Evolutionary conservation across 2,329 filamentous ascomycete species (phyloP).

Genomic region (Tolypocladium nubicola): DNA sequence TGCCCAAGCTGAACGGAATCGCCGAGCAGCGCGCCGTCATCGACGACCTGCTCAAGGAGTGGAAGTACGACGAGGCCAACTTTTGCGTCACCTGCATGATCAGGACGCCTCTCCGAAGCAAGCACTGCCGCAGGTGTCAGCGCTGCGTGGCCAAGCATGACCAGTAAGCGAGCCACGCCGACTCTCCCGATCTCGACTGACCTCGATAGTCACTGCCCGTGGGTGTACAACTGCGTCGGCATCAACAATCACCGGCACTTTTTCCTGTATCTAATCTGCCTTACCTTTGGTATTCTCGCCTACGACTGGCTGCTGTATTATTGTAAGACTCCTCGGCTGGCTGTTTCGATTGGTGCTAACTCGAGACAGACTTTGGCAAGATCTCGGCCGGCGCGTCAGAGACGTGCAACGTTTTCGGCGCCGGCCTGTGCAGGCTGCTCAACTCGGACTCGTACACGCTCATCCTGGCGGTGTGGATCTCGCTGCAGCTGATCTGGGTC

Average conservation of each 20-base stretch:
- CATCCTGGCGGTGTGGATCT: constrained; percentile 67
- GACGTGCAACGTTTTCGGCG: constrained; percentile 66
- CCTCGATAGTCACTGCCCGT: constrained; percentile 71
- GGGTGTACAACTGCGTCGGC: constrained; percentile 94
- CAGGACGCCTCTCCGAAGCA: constrained; percentile 81
- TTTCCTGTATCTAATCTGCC: constrained; percentile 72
- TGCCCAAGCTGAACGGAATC: constrained; percentile 82
- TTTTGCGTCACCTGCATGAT: constrained; percentile 96
- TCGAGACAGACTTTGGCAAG: constrained; percentile 46
- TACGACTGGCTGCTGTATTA: constrained; percentile 63
- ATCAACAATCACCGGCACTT: constrained; percentile 96
- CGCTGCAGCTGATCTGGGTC: constrained; percentile 85
- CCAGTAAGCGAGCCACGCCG: constrained; percentile 51
- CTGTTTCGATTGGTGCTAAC: background rate
- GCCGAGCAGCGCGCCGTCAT: constrained; percentile 85
- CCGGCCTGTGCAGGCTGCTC: constrained; percentile 62
- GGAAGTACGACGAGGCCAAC: constrained; percentile 89
- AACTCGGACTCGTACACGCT: constrained; percentile 79
- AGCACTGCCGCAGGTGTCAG: constrained; percentile 86
- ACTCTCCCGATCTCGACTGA: background rate
- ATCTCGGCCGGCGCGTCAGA: constrained; percentile 42
- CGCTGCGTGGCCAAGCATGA: constrained; percentile 95
- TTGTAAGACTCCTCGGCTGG: constrained; percentile 39
- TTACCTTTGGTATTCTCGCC: constrained; percentile 64
- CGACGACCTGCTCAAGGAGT: constrained; percentile 70